Evolutionary conservation across 495 filamentous ascomycete species (phyloP).

Genomic region (Penicillium pancosmium): DNA sequence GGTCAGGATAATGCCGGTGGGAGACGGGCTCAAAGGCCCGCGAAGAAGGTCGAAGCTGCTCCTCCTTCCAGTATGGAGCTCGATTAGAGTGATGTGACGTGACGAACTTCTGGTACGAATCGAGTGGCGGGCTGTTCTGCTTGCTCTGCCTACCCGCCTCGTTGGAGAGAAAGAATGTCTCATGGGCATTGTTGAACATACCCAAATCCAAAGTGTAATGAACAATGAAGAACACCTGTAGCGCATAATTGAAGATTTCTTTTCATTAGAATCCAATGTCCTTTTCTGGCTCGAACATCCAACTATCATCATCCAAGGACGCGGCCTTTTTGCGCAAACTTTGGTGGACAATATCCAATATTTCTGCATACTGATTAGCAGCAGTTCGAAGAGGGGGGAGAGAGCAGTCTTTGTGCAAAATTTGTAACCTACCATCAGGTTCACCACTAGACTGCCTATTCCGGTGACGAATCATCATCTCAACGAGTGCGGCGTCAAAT

Average conservation of each 20-base stretch:
- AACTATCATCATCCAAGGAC: constrained; percentile 78
- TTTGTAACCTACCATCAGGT: constrained; percentile 60
- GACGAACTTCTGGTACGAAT: neutral
- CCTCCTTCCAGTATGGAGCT: constrained; percentile 56
- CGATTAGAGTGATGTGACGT: constrained; percentile 40
- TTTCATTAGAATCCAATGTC: constrained; percentile 31
- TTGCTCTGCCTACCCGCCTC: neutral
- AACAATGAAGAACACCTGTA: constrained; percentile 14
- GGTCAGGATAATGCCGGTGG: constrained; percentile 47
- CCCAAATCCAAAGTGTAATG: constrained; percentile 23
- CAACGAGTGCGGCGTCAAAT: constrained; percentile 51
- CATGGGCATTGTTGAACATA: constrained; percentile 13
- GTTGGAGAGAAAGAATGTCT: neutral
- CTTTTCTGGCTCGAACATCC: constrained; percentile 85
- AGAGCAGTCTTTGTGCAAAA: neutral
- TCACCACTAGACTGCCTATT: constrained; percentile 64
- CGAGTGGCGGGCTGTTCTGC: no score
- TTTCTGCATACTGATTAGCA: constrained; percentile 47
- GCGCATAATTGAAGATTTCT: constrained; percentile 1
- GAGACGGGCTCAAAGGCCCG: constrained; percentile 39
- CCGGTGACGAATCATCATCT: constrained; percentile 60
- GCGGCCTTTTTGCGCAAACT: constrained; percentile 72
- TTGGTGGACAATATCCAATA: constrained; percentile 70
- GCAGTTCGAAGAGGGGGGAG: neutral
- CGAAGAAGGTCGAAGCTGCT: constrained; percentile 48